Evolutionary conservation across 179 eudicot species (phyloP).

Genomic region (Camellia oleifera): DNA sequence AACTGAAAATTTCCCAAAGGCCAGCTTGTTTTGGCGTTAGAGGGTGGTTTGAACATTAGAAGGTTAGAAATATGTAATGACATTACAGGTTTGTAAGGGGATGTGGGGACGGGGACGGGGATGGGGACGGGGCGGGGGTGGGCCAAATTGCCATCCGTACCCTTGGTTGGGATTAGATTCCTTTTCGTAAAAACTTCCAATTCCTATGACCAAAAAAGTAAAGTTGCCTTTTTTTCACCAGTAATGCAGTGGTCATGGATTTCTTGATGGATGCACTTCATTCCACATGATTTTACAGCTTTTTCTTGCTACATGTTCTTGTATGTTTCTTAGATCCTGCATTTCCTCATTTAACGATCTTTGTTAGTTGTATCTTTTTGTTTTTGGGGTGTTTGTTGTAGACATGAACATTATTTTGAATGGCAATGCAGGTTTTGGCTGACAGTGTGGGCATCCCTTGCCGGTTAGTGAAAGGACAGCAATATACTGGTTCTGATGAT

Average conservation of each 20-base stretch:
- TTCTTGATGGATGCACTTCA: conserved; percentile 3
- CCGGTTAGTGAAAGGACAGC: conserved; percentile 81
- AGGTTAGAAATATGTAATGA: too few species aligned
- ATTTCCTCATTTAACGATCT: background rate
- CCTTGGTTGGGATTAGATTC: too few species aligned
- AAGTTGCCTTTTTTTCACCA: background rate
- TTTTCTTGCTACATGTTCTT: background rate
- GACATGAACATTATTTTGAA: conserved; percentile 15
- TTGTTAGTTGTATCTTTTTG: background rate
- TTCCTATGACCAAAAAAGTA: background rate
- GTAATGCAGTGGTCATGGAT: background rate
- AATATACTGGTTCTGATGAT: conserved; percentile 84
- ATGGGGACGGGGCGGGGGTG: too few species aligned
- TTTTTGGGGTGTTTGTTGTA: background rate
- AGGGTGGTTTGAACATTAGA: too few species aligned
- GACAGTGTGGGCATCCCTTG: conserved; percentile 89
- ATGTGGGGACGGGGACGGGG: too few species aligned
- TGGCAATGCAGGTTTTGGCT: conserved; percentile 75
- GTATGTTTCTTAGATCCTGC: background rate
- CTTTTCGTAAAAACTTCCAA: too few species aligned
- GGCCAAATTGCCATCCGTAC: too few species aligned
- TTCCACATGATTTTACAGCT: background rate
- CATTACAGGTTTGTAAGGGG: too few species aligned
- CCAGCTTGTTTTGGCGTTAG: too few species aligned
- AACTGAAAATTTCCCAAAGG: too few species aligned